Conservation (phyloP, 345 rosid species). For the Eucalyptus leucophloia region DNA sequence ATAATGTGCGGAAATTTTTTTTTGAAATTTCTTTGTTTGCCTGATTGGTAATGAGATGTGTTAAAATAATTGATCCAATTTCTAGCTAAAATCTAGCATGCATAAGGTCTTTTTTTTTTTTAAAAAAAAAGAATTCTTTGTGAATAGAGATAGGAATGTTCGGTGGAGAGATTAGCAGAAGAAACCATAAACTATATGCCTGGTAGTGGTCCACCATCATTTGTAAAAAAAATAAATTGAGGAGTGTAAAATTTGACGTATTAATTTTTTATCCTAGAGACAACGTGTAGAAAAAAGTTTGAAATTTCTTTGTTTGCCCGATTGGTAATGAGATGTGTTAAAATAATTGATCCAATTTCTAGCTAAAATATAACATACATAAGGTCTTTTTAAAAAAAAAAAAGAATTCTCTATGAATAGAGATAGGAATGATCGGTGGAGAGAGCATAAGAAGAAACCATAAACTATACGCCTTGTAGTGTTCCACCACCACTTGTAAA, state of each 20-base stretch:
- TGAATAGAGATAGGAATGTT: not conserved
- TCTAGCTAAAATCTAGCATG: not conserved
- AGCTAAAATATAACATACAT: no score
- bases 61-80: not conserved
- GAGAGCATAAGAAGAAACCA: not conserved
- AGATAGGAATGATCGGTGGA: not conserved
- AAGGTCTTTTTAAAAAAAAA: no score
- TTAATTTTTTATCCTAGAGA: no score
- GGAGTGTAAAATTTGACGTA: no score
- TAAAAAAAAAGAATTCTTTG: not conserved
- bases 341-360: no score
- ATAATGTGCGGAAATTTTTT: fast-evolving
- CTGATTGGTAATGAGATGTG: not conserved
- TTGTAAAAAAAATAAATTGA: no score
- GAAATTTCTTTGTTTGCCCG: no score
- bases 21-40: not conserved
- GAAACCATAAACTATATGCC: not conserved
- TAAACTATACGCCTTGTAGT: not conserved
- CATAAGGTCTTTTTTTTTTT: not conserved
- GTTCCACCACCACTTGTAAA: not conserved
- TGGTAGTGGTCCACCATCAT: not conserved
- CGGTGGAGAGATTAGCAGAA: not conserved
- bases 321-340: no score
- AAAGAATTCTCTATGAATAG: no score
- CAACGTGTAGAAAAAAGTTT: no score